Percentiles rank a stretch among this genome's conserved stretches.
These are phyloP conservation scores for Boletus eberwhitei DNA, from an alignment of 768 basidiomycete species.

Conservation along the genomic window DNA sequence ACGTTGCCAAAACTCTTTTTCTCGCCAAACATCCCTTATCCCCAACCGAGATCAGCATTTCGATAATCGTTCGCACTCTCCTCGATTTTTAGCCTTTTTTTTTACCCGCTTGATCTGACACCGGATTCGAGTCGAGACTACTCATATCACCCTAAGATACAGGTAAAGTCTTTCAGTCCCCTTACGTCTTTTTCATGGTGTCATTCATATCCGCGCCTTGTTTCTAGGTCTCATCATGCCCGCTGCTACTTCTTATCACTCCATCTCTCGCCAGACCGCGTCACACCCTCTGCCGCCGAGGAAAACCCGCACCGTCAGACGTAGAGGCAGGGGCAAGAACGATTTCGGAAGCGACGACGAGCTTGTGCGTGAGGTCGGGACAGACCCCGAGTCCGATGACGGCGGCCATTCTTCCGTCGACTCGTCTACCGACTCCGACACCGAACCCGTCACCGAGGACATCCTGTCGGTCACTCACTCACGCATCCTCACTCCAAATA, in stretches of 20 bases:
- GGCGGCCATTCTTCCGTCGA: conserved; percentile 57
- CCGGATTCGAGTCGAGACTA: conserved; percentile 20
- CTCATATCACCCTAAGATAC: conserved; percentile 30
- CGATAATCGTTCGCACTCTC: conserved; percentile 7
- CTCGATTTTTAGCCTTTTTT: conserved; percentile 22
- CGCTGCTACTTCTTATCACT: conserved; percentile 37
- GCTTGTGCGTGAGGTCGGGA: conserved; percentile 64
- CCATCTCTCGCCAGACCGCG: conserved; percentile 28
- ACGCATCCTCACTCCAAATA: conserved; percentile 62
- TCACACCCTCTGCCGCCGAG: conserved; percentile 33
- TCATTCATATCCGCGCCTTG: conserved; percentile 3
- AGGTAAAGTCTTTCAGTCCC: conserved; percentile 33
- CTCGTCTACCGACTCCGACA: conserved; percentile 67
- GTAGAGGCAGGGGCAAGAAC: conserved; percentile 60
- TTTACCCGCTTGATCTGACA: conserved; percentile 23
- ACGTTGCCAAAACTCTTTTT: conserved; percentile 3
- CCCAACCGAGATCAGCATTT: conserved; percentile 8
- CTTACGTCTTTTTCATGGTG: conserved; percentile 24
- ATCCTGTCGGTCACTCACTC: conserved; percentile 47
- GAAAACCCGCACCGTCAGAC: conserved; percentile 48
- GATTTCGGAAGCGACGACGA: conserved; percentile 74
- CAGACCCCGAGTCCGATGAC: conserved; percentile 67
- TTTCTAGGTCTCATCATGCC: conserved; percentile 42
- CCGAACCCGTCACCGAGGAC: conserved; percentile 67
- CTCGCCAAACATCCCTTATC: conserved; percentile 13